These are phyloP conservation scores for Xylariaceae sp. DNA, from an alignment of 2,329 filamentous ascomycete genomes.

Conservation along the genomic window DNA sequence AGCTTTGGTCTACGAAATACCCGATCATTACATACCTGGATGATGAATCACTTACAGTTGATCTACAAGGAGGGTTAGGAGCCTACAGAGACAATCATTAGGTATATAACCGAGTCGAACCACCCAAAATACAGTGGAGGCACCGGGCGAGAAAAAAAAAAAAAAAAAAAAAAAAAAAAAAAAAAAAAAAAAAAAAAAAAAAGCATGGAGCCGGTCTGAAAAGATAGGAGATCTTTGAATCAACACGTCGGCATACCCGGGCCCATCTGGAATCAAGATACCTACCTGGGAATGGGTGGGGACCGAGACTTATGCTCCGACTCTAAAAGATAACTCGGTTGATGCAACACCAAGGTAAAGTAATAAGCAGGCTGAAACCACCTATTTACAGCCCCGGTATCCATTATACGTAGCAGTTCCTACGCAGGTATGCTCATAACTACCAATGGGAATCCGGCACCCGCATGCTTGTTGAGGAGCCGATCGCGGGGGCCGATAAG, in stretches of 20 bases:
- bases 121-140: no score
- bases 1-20: constrained; percentile 23
- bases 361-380: no score
- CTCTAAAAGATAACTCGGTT: neutral
- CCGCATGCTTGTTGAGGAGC: no score
- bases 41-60: constrained; percentile 13
- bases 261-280: neutral
- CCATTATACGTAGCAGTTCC: no score
- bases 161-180: neutral
- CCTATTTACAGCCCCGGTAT: no score
- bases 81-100: constrained; percentile 13
- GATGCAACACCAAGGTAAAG: neutral
- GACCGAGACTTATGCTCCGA: neutral
- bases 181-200: neutral
- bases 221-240: constrained; percentile 9
- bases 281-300: neutral
- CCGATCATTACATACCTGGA: no score
- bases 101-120: neutral
- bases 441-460: neutral
- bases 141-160: no score
- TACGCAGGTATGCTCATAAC: no score
- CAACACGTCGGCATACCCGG: neutral
- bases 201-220: neutral
- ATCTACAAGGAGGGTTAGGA: constrained; percentile 13
- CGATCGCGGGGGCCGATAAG: neutral